Evolutionary conservation across 768 basidiomycete genomes (phyloP).

Genomic region (Agaricus blazei): DNA sequence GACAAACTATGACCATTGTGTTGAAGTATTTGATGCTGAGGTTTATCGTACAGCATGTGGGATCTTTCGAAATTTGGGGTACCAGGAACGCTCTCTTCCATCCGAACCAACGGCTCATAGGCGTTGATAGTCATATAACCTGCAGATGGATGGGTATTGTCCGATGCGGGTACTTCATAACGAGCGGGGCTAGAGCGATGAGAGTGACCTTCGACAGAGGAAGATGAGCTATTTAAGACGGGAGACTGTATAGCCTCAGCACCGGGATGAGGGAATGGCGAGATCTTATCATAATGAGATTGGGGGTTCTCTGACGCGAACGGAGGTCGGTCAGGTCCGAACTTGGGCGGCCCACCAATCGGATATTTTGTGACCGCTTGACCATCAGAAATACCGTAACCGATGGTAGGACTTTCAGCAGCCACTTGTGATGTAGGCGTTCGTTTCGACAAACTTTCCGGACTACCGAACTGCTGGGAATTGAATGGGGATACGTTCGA

Average conservation of each 20-base stretch:
- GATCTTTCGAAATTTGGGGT: slow-evolving; percentile 8
- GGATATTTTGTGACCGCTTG: neutral
- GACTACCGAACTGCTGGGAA: slow-evolving; percentile 1
- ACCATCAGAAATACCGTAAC: neutral
- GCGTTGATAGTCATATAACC: neutral
- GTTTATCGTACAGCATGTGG: slow-evolving; percentile 6
- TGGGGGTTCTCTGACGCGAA: slow-evolving; percentile 6
- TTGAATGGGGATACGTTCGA: neutral
- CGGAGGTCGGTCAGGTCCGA: slow-evolving; percentile 2
- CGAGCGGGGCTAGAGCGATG: slow-evolving; percentile 1
- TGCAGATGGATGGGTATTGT: neutral
- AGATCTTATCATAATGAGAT: slow-evolving; percentile 7
- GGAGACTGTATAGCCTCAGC: neutral
- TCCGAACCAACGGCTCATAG: slow-evolving; percentile 5
- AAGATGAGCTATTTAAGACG: neutral
- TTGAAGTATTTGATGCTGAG: slow-evolving; percentile 3
- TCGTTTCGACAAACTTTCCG: neutral
- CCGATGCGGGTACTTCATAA: neutral
- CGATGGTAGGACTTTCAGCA: slow-evolving; percentile 1
- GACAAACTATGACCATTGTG: neutral
- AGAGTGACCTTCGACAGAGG: slow-evolving; percentile 2
- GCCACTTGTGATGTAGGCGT: neutral
- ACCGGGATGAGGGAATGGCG: neutral
- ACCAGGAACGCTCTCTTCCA: slow-evolving; percentile 6
- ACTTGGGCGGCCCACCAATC: slow-evolving; percentile 1